phyloP scores from a whole-genome alignment of 1,139 yeast species.

The Geotrichum armillariae region DNA sequence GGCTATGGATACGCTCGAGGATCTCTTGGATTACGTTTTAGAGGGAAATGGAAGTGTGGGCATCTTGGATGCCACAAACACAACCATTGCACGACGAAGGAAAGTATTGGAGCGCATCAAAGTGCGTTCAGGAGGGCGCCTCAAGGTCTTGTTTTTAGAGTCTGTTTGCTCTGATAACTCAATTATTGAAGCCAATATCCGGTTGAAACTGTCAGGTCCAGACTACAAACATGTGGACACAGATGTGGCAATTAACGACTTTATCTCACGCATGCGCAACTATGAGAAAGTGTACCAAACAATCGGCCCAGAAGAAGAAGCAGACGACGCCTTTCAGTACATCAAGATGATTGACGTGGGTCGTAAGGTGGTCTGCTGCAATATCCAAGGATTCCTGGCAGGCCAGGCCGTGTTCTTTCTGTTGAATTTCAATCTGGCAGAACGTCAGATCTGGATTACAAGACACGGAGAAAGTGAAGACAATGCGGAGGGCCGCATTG shows the following conservation, averaged over 20 bases:
- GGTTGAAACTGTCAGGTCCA: conserved; percentile 87
- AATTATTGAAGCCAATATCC: conserved; percentile 77
- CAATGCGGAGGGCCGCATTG: conserved; percentile 80
- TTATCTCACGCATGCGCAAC: conserved; percentile 75
- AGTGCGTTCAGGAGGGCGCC: conserved; percentile 67
- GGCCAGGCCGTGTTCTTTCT: conserved; percentile 92
- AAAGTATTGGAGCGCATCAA: conserved; percentile 69
- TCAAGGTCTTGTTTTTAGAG: conserved; percentile 82
- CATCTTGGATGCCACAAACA: conserved; percentile 88
- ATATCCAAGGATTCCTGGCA: conserved; percentile 87
- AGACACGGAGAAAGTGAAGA: conserved; percentile 92
- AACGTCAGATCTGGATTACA: conserved; percentile 92
- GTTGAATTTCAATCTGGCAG: conserved; percentile 84
- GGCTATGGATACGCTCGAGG: conserved; percentile 94
- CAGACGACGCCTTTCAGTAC: conserved; percentile 68
- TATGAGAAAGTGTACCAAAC: conserved; percentile 91
- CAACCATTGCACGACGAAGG: conserved; percentile 71
- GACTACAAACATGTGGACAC: conserved; percentile 89
- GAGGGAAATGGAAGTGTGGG: conserved; percentile 89
- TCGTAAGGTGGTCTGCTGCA: conserved; percentile 85
- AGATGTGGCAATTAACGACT: conserved; percentile 74
- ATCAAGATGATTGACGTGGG: conserved; percentile 97
- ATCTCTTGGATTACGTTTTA: conserved; percentile 74
- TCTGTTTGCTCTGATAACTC: conserved; percentile 80
- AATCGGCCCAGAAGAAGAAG: conserved; percentile 65